These are phyloP conservation scores for Candida ovalis DNA, from an alignment of 805 yeast genomes.

Conservation along the genomic window DNA sequence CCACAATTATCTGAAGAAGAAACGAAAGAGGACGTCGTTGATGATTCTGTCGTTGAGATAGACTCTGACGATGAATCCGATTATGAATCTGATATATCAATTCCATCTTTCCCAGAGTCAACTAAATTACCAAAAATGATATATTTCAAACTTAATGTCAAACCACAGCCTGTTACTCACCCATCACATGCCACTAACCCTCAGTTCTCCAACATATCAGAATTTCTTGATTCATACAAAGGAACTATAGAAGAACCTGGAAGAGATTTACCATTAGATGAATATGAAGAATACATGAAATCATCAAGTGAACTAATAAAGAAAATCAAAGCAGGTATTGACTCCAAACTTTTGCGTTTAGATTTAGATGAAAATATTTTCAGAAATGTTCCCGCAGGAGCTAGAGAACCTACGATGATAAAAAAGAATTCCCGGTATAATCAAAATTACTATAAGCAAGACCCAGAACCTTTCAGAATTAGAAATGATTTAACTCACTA, in stretches of 20 bases:
- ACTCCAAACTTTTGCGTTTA: conserved; percentile 40
- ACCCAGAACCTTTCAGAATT: conserved; percentile 39
- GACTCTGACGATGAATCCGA: conserved; percentile 1
- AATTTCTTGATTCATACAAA: conserved; percentile 51
- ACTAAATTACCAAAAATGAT: conserved; percentile 25
- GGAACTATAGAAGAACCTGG: conserved; percentile 49
- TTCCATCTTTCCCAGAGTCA: conserved; percentile 13
- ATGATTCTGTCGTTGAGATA: not conserved
- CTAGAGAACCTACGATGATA: conserved; percentile 35
- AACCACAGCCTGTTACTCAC: conserved; percentile 51
- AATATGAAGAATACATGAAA: conserved; percentile 52
- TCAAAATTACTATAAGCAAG: conserved; percentile 27
- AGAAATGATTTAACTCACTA: conserved; percentile 46
- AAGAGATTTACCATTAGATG: conserved; percentile 51
- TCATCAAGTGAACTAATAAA: conserved; percentile 46
- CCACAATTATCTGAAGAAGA: conserved; percentile 1
- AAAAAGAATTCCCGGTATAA: conserved; percentile 31
- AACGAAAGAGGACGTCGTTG: too few species aligned
- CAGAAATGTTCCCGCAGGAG: conserved; percentile 42
- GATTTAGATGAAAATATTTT: conserved; percentile 42
- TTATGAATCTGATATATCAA: conserved; percentile 17
- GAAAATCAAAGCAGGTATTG: conserved; percentile 45
- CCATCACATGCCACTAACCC: conserved; percentile 55
- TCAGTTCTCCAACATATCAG: conserved; percentile 36
- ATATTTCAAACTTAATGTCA: conserved; percentile 33